Evolutionary conservation across 177 flowering plant species (phyloP).

Genomic region (Vitis hybrid): DNA sequence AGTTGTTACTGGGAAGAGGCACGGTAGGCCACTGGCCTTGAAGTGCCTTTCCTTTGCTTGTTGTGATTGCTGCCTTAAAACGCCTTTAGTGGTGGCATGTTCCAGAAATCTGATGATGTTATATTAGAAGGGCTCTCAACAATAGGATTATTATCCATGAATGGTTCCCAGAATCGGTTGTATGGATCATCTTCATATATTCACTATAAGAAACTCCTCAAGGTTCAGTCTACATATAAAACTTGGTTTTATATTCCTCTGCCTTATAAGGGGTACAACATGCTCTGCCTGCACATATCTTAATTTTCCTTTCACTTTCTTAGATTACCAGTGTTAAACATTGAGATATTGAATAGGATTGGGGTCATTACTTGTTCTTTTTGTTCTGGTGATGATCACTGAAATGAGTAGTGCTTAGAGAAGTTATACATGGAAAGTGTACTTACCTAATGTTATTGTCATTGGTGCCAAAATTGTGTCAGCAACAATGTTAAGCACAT

Average conservation of each 20-base stretch:
- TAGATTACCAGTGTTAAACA: no score
- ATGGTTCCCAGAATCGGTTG: constrained; percentile 84
- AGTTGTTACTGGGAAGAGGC: constrained; percentile 47
- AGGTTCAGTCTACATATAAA: neutral
- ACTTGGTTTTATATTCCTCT: no score
- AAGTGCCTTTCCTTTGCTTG: constrained; percentile 68
- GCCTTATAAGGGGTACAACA: no score
- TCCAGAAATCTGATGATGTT: constrained; percentile 70
- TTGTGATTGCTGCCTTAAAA: constrained; percentile 49
- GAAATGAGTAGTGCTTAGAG: no score
- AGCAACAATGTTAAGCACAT: constrained; percentile 59
- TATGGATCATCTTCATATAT: constrained; percentile 58
- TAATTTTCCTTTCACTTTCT: no score
- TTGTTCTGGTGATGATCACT: no score
- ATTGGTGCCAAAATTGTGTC: constrained; percentile 57
- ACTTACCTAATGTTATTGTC: constrained; percentile 50
- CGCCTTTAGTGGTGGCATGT: constrained; percentile 64
- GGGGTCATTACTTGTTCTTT: no score
- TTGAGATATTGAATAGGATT: no score
- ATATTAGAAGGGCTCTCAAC: constrained; percentile 45
- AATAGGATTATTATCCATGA: constrained; percentile 46
- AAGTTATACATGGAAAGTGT: neutral
- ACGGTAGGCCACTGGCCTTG: constrained; percentile 64
- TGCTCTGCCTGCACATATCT: no score
- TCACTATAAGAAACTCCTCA: constrained; percentile 13